These are phyloP conservation scores for Kickxella alabastrina DNA, from an alignment of 192 early-diverging fungal species.

Conservation along the genomic window DNA sequence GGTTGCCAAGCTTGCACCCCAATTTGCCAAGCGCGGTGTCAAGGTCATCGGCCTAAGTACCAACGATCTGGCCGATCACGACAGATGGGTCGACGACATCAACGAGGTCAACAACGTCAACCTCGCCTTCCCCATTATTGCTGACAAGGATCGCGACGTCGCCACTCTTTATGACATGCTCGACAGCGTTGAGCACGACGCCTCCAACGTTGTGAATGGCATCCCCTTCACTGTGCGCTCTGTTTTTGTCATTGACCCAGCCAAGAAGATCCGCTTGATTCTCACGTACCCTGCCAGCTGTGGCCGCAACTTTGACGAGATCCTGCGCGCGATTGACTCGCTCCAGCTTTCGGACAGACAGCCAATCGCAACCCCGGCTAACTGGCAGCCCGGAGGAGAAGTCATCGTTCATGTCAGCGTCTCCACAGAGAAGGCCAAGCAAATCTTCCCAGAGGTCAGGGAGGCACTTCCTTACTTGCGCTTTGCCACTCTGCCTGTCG, in stretches of 20 bases:
- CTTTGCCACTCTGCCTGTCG: conserved; percentile 37
- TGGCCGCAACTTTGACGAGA: conserved; percentile 96
- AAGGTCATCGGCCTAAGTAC: conserved; percentile 93
- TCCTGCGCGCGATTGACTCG: conserved; percentile 89
- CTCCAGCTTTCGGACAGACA: conserved; percentile 86
- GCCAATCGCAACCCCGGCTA: conserved; percentile 89
- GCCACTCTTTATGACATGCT: conserved; percentile 96
- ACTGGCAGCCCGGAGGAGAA: conserved; percentile 84
- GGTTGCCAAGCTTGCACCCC: conserved; percentile 73
- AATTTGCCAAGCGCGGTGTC: conserved; percentile 78
- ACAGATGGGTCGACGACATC: conserved; percentile 89
- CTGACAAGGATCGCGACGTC: conserved; percentile 81
- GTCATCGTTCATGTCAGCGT: conserved; percentile 91
- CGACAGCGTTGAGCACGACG: conserved; percentile 80
- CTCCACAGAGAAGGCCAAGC: conserved; percentile 75
- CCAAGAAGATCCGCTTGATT: conserved; percentile 83
- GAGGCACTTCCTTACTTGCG: conserved; percentile 85
- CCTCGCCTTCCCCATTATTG: conserved; percentile 90
- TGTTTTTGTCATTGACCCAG: conserved; percentile 93
- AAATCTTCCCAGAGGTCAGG: conserved; percentile 77
- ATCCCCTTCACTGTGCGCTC: conserved; percentile 94
- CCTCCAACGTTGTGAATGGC: conserved; percentile 81
- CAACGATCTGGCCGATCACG: conserved; percentile 78
- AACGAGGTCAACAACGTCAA: conserved; percentile 80
- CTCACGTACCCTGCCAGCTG: conserved; percentile 91